Conservation (phyloP, 805 yeast genomes). For the Suhomyces sp. region DNA sequence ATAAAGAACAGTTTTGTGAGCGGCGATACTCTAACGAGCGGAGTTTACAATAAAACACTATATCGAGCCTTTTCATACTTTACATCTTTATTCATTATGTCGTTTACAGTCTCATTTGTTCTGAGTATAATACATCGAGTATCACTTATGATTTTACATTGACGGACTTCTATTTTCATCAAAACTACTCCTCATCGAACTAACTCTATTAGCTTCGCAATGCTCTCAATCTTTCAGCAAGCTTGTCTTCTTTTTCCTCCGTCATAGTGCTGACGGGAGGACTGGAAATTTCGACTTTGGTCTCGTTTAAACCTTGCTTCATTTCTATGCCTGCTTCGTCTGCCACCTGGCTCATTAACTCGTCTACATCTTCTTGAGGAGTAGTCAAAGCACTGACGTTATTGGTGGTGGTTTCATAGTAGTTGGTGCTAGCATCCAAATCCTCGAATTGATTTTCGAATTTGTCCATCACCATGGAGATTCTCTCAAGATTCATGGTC, state of each 20-base stretch:
- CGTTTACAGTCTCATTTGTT: not conserved
- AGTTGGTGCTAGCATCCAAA: constrained; percentile 87
- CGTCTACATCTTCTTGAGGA: constrained; percentile 94
- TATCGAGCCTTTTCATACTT: not conserved
- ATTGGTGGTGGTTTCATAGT: constrained; percentile 87
- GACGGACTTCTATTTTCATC: not conserved
- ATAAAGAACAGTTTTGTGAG: not conserved
- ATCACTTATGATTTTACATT: not conserved
- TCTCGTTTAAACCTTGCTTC: constrained; percentile 75
- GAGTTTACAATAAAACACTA: no score
- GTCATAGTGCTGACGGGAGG: constrained; percentile 40
- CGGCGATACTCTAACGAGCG: not conserved
- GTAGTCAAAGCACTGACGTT: constrained; percentile 85
- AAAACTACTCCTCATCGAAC: not conserved
- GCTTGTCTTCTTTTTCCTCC: constrained; percentile 78
- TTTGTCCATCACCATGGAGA: constrained; percentile 94
- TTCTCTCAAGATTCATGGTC: constrained; percentile 90
- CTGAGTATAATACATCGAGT: not conserved
- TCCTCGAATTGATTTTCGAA: constrained; percentile 96
- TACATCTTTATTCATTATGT: not conserved
- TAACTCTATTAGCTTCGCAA: constrained; percentile 50
- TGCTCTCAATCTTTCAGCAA: constrained; percentile 87
- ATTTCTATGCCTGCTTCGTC: constrained; percentile 96
- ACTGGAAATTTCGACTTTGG: constrained; percentile 46
- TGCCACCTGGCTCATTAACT: constrained; percentile 85